These are phyloP conservation scores for Salix arbutifolia DNA, from an alignment of 345 rosid species.

Conservation along the genomic window DNA sequence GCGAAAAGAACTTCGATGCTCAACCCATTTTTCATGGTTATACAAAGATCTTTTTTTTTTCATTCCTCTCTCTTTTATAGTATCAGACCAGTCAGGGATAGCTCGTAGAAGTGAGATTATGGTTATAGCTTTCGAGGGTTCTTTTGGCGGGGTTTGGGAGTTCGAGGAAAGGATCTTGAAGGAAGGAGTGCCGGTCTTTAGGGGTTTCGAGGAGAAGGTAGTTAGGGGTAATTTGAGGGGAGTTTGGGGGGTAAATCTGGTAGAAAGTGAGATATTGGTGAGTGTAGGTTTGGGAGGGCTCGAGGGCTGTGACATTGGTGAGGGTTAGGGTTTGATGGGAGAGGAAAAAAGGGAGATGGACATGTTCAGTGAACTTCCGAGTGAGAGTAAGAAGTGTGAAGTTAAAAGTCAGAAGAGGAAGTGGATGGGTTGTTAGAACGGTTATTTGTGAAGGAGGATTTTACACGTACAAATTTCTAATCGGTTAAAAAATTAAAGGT, in stretches of 20 bases:
- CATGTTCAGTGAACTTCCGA: background rate
- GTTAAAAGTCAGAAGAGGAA: background rate
- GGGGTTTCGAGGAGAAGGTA: slow-evolving; percentile 33
- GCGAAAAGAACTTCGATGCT: slow-evolving; percentile 82
- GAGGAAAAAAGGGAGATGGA: slow-evolving; percentile 23
- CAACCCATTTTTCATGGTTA: slow-evolving; percentile 74
- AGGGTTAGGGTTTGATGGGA: slow-evolving; percentile 24
- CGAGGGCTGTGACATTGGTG: slow-evolving; percentile 43
- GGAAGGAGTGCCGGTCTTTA: background rate
- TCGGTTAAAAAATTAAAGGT: background rate
- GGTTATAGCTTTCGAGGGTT: slow-evolving; percentile 13
- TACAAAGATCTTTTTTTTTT: slow-evolving; percentile 64
- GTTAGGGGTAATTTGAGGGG: slow-evolving; percentile 17
- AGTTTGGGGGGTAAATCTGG: slow-evolving; percentile 33
- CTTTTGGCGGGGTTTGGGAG: slow-evolving; percentile 20
- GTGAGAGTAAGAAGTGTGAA: background rate
- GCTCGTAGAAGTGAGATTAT: slow-evolving; percentile 57
- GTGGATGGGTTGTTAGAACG: slow-evolving; percentile 13
- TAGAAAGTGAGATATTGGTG: slow-evolving; percentile 32
- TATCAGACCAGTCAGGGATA: slow-evolving; percentile 88
- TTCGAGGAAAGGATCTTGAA: slow-evolving; percentile 22
- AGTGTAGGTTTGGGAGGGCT: slow-evolving; percentile 10
- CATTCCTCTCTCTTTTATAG: slow-evolving; percentile 75
- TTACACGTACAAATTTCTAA: slow-evolving; percentile 20
- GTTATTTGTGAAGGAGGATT: slow-evolving; percentile 41